phyloP scores from a whole-genome alignment of 2,329 filamentous ascomycete species.

The Aspergillus carbonarius region DNA sequence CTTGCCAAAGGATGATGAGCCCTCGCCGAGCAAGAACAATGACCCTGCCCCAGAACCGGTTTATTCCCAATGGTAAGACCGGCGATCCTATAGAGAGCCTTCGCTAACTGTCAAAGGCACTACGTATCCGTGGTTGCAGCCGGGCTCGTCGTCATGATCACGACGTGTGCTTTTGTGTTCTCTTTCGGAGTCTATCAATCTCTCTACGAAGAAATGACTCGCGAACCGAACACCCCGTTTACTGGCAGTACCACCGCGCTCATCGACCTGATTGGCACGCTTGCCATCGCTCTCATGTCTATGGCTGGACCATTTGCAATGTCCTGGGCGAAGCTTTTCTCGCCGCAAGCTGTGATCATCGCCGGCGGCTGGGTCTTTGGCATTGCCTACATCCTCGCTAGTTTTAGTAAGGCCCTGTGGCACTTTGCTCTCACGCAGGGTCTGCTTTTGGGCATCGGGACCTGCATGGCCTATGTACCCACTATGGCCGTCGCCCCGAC shows the following conservation, averaged over 20 bases:
- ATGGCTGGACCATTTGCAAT: constrained; percentile 38
- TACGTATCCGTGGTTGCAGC: constrained; percentile 20
- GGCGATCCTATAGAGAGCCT: too few relatives aligned
- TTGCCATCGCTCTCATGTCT: constrained; percentile 40
- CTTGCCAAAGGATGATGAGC: background rate
- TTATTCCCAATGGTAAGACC: background rate
- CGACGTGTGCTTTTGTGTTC: constrained; percentile 41
- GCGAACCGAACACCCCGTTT: constrained; percentile 32
- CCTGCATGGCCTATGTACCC: constrained; percentile 41
- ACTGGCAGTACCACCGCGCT: constrained; percentile 33
- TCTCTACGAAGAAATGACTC: constrained; percentile 39
- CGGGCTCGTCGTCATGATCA: constrained; percentile 35
- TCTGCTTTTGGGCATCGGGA: constrained; percentile 39
- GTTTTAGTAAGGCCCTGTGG: constrained; percentile 36
- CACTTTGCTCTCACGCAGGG: constrained; percentile 39
- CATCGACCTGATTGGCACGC: constrained; percentile 42
- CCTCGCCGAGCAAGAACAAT: background rate
- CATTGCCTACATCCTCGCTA: constrained; percentile 35
- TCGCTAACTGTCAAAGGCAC: constrained; percentile 4
- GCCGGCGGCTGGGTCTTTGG: constrained; percentile 37
- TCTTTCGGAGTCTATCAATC: constrained; percentile 45
- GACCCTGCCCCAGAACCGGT: background rate
- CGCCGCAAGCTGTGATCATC: constrained; percentile 32
- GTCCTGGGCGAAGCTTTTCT: constrained; percentile 37
- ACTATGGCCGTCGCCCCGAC: constrained; percentile 41